phyloP scores from a whole-genome alignment of 768 basidiomycete species.

The Filobasidium floriforme region DNA sequence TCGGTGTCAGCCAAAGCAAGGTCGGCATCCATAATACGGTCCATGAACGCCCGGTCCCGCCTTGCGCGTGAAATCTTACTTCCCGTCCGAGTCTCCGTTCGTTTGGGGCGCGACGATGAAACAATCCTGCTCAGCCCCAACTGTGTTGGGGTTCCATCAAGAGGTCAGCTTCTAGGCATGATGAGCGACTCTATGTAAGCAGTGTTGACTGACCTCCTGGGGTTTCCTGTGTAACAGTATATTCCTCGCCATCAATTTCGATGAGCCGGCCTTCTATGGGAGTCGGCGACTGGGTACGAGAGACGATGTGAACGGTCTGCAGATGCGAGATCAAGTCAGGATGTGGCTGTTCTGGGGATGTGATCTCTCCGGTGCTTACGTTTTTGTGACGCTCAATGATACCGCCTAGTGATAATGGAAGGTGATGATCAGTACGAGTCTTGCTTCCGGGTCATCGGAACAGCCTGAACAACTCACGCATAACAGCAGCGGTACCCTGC shows the following conservation, averaged over 20 bases:
- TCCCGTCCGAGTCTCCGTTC: too few relatives aligned
- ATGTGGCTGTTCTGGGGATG: too few relatives aligned
- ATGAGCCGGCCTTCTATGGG: constrained; percentile 8
- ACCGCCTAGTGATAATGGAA: constrained; percentile 30
- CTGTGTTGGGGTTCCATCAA: too few relatives aligned
- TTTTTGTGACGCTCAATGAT: constrained; percentile 42
- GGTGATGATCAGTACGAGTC: not conserved
- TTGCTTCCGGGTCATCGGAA: not conserved
- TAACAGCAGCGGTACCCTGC: constrained; percentile 63
- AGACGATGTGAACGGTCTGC: constrained; percentile 9
- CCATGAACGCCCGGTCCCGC: too few relatives aligned
- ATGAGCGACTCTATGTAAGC: not conserved
- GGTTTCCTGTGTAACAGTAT: not conserved
- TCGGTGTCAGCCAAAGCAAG: too few relatives aligned
- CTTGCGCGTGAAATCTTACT: too few relatives aligned
- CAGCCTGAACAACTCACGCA: constrained; percentile 47
- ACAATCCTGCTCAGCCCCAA: too few relatives aligned
- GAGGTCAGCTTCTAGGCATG: too few relatives aligned
- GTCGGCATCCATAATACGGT: too few relatives aligned
- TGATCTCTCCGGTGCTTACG: not conserved
- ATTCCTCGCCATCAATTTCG: constrained; percentile 13
- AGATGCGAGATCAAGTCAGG: not conserved
- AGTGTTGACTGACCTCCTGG: not conserved
- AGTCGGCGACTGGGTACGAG: not conserved
- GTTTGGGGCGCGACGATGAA: too few relatives aligned